Evolutionary conservation across 2,329 filamentous ascomycete species (phyloP).

Genomic region (Microsporum ferrugineum): DNA sequence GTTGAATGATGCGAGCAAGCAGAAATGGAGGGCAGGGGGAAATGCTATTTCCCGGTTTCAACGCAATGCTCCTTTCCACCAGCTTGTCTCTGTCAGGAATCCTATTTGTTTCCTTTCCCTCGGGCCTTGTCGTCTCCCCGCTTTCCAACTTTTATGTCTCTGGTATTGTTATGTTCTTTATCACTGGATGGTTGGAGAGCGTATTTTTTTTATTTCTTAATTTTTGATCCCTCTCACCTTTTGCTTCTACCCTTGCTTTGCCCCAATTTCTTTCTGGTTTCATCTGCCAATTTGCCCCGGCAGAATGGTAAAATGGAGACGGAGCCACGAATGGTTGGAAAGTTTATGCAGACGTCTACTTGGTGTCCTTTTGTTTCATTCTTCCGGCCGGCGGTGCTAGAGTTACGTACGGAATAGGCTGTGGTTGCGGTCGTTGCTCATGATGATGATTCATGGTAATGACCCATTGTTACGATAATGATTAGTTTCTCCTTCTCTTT

Average conservation of each 20-base stretch:
- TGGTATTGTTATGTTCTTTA: not conserved
- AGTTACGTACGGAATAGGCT: not conserved
- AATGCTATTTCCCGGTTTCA: not conserved
- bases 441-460: constrained; percentile 4
- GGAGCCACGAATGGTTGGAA: not conserved
- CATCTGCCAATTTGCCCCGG: not conserved
- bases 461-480: constrained; percentile 7
- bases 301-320: not conserved
- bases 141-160: constrained; percentile 1
- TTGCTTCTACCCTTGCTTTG: not conserved
- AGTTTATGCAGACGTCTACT: not conserved
- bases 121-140: not conserved
- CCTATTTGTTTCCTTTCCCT: not conserved
- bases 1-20: not conserved
- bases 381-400: not conserved
- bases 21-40: not conserved
- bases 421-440: not conserved
- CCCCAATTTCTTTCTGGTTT: not conserved
- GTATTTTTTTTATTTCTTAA: not conserved
- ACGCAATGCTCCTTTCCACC: not conserved
- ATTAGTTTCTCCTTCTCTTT: not conserved
- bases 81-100: not conserved
- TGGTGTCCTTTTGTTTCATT: not conserved
- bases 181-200: not conserved
- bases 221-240: not conserved